These are phyloP conservation scores for Amanita jacksonii DNA, from an alignment of 768 basidiomycete genomes.

Conservation along the genomic window DNA sequence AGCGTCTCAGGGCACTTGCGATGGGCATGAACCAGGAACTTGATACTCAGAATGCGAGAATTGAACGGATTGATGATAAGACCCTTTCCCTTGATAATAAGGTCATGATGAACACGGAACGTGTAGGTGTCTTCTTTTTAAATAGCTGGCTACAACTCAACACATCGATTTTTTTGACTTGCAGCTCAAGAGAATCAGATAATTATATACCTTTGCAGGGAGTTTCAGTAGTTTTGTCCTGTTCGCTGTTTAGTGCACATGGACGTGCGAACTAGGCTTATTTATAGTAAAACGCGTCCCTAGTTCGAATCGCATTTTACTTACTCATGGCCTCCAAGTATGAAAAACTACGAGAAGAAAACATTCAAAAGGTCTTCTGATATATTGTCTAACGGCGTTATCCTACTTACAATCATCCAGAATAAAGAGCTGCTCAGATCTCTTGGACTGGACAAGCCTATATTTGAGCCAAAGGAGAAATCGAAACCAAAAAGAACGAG, in stretches of 20 bases:
- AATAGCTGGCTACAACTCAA: neutral
- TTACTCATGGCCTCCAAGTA: constrained; percentile 21
- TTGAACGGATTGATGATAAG: constrained; percentile 73
- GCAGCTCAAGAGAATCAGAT: constrained; percentile 58
- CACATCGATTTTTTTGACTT: constrained; percentile 9
- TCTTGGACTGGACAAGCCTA: constrained; percentile 38
- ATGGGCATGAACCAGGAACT: constrained; percentile 83
- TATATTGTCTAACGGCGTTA: neutral
- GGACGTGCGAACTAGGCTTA: too few relatives aligned
- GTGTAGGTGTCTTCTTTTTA: constrained; percentile 35
- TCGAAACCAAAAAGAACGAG: constrained; percentile 17
- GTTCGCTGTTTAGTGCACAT: too few relatives aligned
- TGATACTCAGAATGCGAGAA: constrained; percentile 73
- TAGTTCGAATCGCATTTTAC: neutral
- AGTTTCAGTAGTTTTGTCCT: neutral
- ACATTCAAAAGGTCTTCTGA: constrained; percentile 24
- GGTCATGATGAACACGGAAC: constrained; percentile 75
- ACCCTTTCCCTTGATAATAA: constrained; percentile 64
- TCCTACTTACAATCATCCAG: constrained; percentile 11
- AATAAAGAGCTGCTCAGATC: constrained; percentile 34
- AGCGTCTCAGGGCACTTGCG: constrained; percentile 69
- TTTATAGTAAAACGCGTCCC: neutral
- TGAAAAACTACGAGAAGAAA: constrained; percentile 23
- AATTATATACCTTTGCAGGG: constrained; percentile 7
- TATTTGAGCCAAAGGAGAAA: constrained; percentile 39